These are phyloP conservation scores for Cairneyella variabilis DNA, from an alignment of 495 filamentous ascomycete genomes.

Conservation along the genomic window DNA sequence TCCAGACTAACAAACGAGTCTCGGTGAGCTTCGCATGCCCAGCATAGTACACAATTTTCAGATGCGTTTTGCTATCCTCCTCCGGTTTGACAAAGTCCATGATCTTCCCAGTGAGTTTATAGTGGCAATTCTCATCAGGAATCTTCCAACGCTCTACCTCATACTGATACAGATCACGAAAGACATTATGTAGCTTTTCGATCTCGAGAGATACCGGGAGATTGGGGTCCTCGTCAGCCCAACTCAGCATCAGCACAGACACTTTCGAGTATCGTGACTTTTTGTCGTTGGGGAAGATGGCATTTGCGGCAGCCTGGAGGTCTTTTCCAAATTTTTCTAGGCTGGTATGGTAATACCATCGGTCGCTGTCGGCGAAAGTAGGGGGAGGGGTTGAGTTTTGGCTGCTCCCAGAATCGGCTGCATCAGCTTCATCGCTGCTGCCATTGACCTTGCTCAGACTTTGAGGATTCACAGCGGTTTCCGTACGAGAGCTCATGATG, in stretches of 20 bases:
- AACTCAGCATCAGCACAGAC: constrained; percentile 1
- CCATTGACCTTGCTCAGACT: no score
- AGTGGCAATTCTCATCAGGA: not conserved
- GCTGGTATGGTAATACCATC: not conserved
- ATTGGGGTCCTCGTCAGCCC: constrained; percentile 1
- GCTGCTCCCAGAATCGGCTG: no score
- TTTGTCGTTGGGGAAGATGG: not conserved
- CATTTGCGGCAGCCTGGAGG: constrained; percentile 1
- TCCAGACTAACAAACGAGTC: not conserved
- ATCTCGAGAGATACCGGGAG: not conserved
- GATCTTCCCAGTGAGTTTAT: not conserved
- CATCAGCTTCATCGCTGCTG: no score
- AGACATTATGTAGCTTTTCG: not conserved
- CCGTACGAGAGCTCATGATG: no score
- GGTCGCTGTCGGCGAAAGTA: not conserved
- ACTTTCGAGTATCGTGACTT: not conserved
- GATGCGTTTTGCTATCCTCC: not conserved
- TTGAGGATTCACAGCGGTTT: no score
- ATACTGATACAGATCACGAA: constrained; percentile 3
- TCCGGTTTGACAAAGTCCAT: not conserved
- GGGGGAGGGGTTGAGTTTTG: not conserved
- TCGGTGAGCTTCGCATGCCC: not conserved
- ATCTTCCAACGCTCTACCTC: constrained; percentile 1
- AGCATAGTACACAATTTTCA: constrained; percentile 7
- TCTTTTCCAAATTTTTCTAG: not conserved